Conservation (phyloP, 2,329 filamentous ascomycete genomes). For the Fusarium sp. region DNA sequence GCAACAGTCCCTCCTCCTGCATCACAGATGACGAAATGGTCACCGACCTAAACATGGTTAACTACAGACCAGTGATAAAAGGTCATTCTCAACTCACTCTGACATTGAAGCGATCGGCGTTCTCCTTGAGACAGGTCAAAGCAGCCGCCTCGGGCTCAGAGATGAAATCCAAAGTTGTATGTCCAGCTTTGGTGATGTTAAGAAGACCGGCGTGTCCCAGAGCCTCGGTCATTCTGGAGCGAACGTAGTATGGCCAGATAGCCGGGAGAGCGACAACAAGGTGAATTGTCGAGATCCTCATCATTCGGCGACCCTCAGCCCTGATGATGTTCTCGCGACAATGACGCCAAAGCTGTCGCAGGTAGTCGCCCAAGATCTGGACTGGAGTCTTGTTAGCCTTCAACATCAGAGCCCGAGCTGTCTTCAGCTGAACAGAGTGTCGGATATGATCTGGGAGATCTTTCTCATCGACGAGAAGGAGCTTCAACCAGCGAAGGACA, state of each 20-base stretch:
- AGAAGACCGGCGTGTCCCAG: conserved; percentile 51
- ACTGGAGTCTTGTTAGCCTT: conserved; percentile 39
- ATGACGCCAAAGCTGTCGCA: conserved; percentile 50
- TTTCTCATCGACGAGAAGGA: conserved; percentile 51
- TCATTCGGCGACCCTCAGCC: conserved; percentile 30
- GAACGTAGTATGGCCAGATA: conserved; percentile 57
- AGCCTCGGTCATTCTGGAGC: conserved; percentile 51
- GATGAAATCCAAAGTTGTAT: conserved; percentile 51
- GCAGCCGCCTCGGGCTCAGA: conserved; percentile 60
- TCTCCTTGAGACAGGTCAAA: conserved; percentile 49
- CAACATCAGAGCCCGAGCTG: conserved; percentile 5
- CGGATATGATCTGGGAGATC: conserved; percentile 46
- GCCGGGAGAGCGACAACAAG: conserved; percentile 58
- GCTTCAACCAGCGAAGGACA: conserved; percentile 55
- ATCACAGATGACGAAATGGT: conserved; percentile 50
- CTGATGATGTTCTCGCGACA: conserved; percentile 40
- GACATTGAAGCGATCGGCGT: conserved; percentile 38
- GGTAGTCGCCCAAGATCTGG: conserved; percentile 48
- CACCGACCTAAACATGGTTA: conserved; percentile 25
- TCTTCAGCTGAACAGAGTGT: conserved; percentile 35
- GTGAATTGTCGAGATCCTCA: conserved; percentile 39
- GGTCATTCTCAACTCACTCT: conserved; percentile 16
- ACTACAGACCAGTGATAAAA: not conserved
- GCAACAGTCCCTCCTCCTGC: conserved; percentile 53
- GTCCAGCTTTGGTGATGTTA: conserved; percentile 28